Evolutionary conservation across 352 stramenopile species (phyloP).

Genomic region (Globisporangium recalcitrans): DNA sequence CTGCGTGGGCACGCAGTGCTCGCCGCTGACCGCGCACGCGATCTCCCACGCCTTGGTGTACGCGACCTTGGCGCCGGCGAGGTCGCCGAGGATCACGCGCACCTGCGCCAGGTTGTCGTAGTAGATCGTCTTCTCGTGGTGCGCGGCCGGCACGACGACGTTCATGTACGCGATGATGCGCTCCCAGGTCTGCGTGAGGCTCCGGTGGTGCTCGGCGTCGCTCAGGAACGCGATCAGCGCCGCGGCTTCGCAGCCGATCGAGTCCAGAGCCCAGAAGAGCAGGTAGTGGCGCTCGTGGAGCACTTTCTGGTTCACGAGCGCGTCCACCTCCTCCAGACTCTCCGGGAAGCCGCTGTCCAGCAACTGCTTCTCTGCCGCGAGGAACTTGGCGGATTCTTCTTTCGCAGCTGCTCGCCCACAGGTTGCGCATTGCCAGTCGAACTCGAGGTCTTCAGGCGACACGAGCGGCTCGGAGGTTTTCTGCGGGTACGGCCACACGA

Average conservation of each 20-base stretch:
- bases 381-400: slow-evolving; percentile 28
- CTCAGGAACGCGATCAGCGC: slow-evolving; percentile 28
- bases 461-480: slow-evolving; percentile 11
- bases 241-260: slow-evolving; percentile 56
- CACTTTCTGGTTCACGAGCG: slow-evolving; percentile 34
- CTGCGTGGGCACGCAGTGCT: slow-evolving; percentile 51
- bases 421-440: slow-evolving; percentile 49
- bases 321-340: slow-evolving; percentile 53
- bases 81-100: slow-evolving; percentile 54
- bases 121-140: slow-evolving; percentile 83
- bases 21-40: slow-evolving; percentile 54
- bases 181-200: slow-evolving; percentile 50
- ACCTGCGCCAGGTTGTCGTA: slow-evolving; percentile 83
- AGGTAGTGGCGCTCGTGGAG: slow-evolving; percentile 69
- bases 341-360: slow-evolving; percentile 60
- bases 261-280: slow-evolving; percentile 71
- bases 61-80: slow-evolving; percentile 38
- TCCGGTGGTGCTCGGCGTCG: slow-evolving; percentile 29
- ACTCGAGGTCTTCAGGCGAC: slow-evolving; percentile 39
- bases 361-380: slow-evolving; percentile 42
- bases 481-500: slow-evolving; percentile 46
- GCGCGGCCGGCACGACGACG: slow-evolving; percentile 49
- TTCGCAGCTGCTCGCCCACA: slow-evolving; percentile 35
- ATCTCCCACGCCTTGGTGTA: slow-evolving; percentile 55
- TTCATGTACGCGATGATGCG: slow-evolving; percentile 71